Conservation (phyloP, 202 grass and related monocot genomes). For the Schoenoplectus tabernaemontani region DNA sequence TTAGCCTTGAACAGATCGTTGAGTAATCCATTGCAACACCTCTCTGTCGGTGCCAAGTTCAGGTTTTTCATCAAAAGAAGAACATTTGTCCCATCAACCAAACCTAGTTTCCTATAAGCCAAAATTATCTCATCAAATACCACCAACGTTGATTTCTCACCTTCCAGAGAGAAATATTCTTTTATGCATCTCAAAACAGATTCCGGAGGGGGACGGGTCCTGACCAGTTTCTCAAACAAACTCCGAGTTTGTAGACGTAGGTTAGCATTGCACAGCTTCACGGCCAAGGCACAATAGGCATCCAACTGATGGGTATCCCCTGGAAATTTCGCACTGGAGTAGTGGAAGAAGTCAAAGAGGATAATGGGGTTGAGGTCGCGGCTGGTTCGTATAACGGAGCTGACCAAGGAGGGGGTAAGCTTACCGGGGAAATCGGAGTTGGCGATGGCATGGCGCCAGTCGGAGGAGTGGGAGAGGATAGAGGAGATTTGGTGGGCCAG, state of each 20-base stretch:
- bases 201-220: slow-evolving; percentile 19
- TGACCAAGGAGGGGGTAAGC: slow-evolving; percentile 31
- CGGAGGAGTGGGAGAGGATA: slow-evolving; percentile 36
- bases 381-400: slow-evolving; percentile 19
- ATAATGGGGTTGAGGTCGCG: slow-evolving; percentile 24
- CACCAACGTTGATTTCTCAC: not conserved
- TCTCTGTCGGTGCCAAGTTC: slow-evolving; percentile 35
- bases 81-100: slow-evolving; percentile 24
- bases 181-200: slow-evolving; percentile 33
- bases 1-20: slow-evolving; percentile 55
- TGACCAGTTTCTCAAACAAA: slow-evolving; percentile 48
- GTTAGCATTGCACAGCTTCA: slow-evolving; percentile 33
- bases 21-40: slow-evolving; percentile 60
- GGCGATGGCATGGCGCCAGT: slow-evolving; percentile 53
- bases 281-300: slow-evolving; percentile 40
- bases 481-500: slow-evolving; percentile 39
- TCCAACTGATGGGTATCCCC: slow-evolving; percentile 22
- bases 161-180: slow-evolving; percentile 18
- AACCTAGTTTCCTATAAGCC: slow-evolving; percentile 53
- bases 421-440: slow-evolving; percentile 36
- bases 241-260: slow-evolving; percentile 29
- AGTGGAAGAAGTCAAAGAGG: slow-evolving; percentile 76
- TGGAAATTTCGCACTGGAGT: slow-evolving; percentile 32
- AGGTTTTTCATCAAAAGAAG: slow-evolving; percentile 39
- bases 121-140: slow-evolving; percentile 56